These are phyloP conservation scores for Linnemannia zychae DNA, from an alignment of 192 early-diverging fungal genomes.

Conservation along the genomic window DNA sequence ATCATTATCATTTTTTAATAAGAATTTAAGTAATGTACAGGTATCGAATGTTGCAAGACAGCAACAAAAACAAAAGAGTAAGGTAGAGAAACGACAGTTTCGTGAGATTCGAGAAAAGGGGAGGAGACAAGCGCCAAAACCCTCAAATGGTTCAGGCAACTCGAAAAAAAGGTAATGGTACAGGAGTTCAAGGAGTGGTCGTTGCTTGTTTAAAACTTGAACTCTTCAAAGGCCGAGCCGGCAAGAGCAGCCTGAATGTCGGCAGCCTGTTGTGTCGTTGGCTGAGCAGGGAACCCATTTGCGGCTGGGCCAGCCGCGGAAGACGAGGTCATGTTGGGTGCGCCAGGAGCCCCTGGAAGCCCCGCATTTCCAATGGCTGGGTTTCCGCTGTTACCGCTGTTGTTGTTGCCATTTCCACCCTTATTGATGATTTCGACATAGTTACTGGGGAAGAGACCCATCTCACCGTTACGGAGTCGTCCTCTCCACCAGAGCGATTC, in stretches of 20 bases:
- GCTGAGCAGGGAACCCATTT: conserved; percentile 25
- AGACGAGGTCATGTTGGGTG: conserved; percentile 12
- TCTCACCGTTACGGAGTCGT: conserved; percentile 79
- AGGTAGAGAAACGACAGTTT: background rate
- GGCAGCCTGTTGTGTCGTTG: conserved; percentile 39
- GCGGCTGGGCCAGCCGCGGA: conserved; percentile 6
- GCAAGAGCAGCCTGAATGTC: conserved; percentile 50
- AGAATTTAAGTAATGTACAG: conserved; percentile 22
- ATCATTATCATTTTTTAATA: background rate
- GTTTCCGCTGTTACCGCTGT: conserved; percentile 10
- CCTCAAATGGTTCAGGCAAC: background rate
- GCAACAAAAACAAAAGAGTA: background rate
- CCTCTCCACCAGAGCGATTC: conserved; percentile 95
- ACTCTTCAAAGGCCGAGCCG: conserved; percentile 53
- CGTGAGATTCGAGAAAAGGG: background rate
- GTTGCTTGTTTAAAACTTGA: conserved; percentile 40
- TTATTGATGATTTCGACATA: conserved; percentile 94
- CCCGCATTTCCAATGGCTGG: background rate
- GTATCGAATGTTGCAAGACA: conserved; percentile 7
- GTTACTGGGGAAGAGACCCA: conserved; percentile 93
- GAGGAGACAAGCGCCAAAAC: background rate
- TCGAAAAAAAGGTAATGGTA: conserved; percentile 1
- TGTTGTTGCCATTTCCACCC: conserved; percentile 51
- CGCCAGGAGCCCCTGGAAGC: conserved; percentile 31
- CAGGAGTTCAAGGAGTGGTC: background rate